These are phyloP conservation scores for Biancaea sappan DNA, from an alignment of 306 rosid species.

Conservation along the genomic window DNA sequence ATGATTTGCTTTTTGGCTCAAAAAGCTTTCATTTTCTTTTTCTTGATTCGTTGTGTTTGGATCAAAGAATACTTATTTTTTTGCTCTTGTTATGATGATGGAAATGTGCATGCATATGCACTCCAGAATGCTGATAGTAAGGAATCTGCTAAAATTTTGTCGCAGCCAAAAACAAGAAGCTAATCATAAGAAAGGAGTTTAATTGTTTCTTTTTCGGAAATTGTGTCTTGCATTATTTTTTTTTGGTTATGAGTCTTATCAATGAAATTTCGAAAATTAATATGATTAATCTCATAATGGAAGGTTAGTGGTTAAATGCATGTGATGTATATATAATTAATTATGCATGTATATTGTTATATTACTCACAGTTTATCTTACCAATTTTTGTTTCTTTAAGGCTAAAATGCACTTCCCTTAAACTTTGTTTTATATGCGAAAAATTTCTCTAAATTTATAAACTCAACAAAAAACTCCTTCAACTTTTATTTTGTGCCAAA, in stretches of 20 bases:
- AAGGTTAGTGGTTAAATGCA: not conserved
- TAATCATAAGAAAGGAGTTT: slow-evolving; percentile 14
- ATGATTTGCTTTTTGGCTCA: slow-evolving; percentile 2
- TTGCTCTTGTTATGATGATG: not conserved
- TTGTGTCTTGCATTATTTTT: not conserved
- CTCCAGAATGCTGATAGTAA: slow-evolving; percentile 1
- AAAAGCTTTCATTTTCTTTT: not conserved
- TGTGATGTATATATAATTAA: too few relatives aligned
- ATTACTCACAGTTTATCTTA: too few relatives aligned
- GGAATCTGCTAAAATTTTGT: slow-evolving; percentile 22
- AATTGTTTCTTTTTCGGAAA: not conserved
- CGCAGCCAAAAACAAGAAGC: slow-evolving; percentile 9
- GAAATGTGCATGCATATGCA: slow-evolving; percentile 25
- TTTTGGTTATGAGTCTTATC: not conserved
- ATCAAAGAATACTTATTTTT: not conserved
- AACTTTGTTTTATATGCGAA: too few relatives aligned
- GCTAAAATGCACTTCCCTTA: too few relatives aligned
- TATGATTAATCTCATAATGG: not conserved
- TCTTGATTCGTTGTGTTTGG: not conserved
- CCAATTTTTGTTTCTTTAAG: too few relatives aligned
- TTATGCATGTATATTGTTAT: too few relatives aligned
- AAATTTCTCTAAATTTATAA: too few relatives aligned
- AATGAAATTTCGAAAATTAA: not conserved
- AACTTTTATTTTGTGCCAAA: too few relatives aligned
- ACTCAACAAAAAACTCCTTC: too few relatives aligned